Evolutionary conservation across 2,329 filamentous ascomycete genomes (phyloP), one percentile per base, ranked within the genome.

Genomic region (Curvularia verruculosa): DNA sequence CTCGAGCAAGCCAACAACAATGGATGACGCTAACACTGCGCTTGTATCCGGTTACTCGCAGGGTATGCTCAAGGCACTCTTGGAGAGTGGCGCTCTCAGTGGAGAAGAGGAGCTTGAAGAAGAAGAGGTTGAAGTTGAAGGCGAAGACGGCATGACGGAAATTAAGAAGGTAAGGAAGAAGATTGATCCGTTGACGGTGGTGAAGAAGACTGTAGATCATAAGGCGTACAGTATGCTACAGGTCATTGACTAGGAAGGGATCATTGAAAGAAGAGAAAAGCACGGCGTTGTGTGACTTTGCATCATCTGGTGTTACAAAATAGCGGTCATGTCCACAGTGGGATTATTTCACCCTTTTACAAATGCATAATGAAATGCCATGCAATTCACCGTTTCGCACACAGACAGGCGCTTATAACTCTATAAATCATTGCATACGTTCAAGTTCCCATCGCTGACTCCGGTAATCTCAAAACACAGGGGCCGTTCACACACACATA

Each of bases 21-120:
- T 75, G n/a, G 75, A 77, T 1, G 74, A 83, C 49, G 56, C 69
- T 36, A 81, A 82, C 23, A 82, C 80, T 4, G 76, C 78, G 37
- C 63, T 86, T 24, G 81, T 85, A n/a, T 81, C 78, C 51, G 83
- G 84, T 1, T 85, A 86, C 70, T 84, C 81, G 1, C 84, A 85
- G 74, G 83, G 76, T 1, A 79, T 85, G 80, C 69, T 87, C 61
- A 85, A 85, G 75, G 79, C 83, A 8, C 86, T 87, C 59, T 62
- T 87, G 43, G 83, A 84, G 2, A 77, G 74, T 18, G 82, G 80
- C 0, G 72, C 73, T 0, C 83, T 85, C 39, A 72, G 70, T 7
- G 69, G 69, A 53, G 77, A 78, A 8, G 78, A 81, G 1, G 78
- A 81, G 1, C 74, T 77, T 19, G 75, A 70, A 23, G 69, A 69